Evolutionary conservation across 2,329 filamentous ascomycete species (phyloP), one percentile per base, ranked within the genome.

Genomic region (Fonsecaea monophora): DNA sequence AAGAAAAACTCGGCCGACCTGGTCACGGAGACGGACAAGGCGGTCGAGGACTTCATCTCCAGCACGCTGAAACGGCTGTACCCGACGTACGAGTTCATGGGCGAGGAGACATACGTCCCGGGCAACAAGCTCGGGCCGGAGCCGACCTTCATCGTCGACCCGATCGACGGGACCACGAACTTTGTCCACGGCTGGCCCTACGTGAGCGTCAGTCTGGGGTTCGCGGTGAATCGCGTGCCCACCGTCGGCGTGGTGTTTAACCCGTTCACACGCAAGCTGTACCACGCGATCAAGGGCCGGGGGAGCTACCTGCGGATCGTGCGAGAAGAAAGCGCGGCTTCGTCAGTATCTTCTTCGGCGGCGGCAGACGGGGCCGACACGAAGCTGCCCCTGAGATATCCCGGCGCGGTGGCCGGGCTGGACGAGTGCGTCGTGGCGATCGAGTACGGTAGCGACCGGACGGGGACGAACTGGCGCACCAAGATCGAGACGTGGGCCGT

Each of bases 121-220:
- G 82, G 83, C 35, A 80, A 80, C 71, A 78, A 74, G n/a, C 79
- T 89, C 54, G 84, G 82, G 0, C 66, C 79, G 30, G 78, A 77
- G 1, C 86, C 87, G 3, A 89, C 87, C 2, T 88, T 89, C 77
- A 81, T 89, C 66, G 82, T 86, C 68, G 87, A 89, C 73, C 87
- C 87, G 4, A 88, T 89, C 59, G 87, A 89, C 75, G 87, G 87
- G 59, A 89, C 87, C 2, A 85, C 85, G 32, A 89, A 89, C 77
- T 88, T 89, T 70, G 84, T 89, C n/a, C 87, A 89, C 75, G 80
- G 81, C 25, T 83, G 86, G 73, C 84, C 84, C 1, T 86, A 85
- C 73, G 83, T 87, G 35, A 84, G 81, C 73, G 84, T 89, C 68
- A 87, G 85, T 4, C 80, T 89, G 15, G 87, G 86, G 1, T 82